A percentile compares a stretch with the other conserved stretches of the same genome.
Conservation (phyloP, 176 grass and related monocot genomes). For the Oropetium thomaeum region DNA sequence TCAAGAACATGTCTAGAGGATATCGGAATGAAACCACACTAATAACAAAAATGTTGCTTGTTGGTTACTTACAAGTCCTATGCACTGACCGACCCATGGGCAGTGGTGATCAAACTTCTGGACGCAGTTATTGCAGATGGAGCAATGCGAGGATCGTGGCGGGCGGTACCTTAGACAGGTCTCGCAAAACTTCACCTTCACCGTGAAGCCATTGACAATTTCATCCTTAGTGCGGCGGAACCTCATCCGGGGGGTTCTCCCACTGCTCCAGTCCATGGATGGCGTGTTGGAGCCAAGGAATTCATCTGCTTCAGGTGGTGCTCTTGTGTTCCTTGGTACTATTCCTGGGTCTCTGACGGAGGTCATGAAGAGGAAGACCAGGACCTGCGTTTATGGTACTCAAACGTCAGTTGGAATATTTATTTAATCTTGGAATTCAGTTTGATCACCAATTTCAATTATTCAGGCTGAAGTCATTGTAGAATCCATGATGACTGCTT, state of each 20-base stretch:
- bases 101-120: constrained; percentile 81
- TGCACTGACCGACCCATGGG: constrained; percentile 81
- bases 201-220: constrained; percentile 35
- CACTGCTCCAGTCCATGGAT: constrained; percentile 62
- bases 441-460: not conserved
- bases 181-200: constrained; percentile 68
- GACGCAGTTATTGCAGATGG: constrained; percentile 69
- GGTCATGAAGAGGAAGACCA: constrained; percentile 56
- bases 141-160: constrained; percentile 59
- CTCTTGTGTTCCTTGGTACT: constrained; percentile 55
- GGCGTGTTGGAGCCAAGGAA: constrained; percentile 23
- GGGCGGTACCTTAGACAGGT: constrained; percentile 62
- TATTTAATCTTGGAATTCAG: not conserved
- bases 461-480: not conserved
- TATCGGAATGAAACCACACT: not conserved
- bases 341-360: constrained; percentile 60
- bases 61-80: constrained; percentile 48
- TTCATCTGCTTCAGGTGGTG: constrained; percentile 48
- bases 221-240: constrained; percentile 43
- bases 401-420: not conserved
- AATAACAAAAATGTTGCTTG: not conserved
- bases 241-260: constrained; percentile 45
- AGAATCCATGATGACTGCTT: not conserved
- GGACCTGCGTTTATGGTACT: constrained; percentile 35
- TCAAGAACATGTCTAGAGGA: not conserved